Evolutionary conservation across 1,139 yeast genomes (phyloP), one percentile per base, ranked within the genome.

Genomic region (Diutina pseudorugosa): DNA sequence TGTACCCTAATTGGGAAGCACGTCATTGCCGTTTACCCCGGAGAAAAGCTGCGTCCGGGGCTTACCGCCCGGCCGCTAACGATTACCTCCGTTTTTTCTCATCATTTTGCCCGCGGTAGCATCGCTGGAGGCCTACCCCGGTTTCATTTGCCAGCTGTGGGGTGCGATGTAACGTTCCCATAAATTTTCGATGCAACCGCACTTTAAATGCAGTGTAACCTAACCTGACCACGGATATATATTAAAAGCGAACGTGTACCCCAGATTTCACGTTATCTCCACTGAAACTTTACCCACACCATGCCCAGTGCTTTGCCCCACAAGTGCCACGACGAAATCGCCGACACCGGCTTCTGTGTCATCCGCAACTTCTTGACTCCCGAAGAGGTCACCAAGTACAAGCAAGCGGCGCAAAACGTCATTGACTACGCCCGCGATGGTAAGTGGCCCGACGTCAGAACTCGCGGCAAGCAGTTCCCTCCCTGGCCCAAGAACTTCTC

Each of bases 401-500:
- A 62, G 51, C 55, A 57, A 6, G 76, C 78, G 0, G 67, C 81
- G 1, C 68, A 73, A 52, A 58, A 60, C n/a, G 66, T 76, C n/a
- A 72, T 77, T 23, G 65, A 71, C 42, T 59, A 67, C 43, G 80
- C 81, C 19, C 66, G 83, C 50, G 70, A 65, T 6, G 83, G 82
- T 2, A 65, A 74, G 11, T 78, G 82, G 82, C 68, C 75, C 16
- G 68, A 72, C 50, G 80, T 77, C 14, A 68, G 83, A 59, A 76
- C 81, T 4, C 63, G 76, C 52, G 81, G 81, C 5, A 78, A 78
- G 57, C 82, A 77, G 60, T 78, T 78, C 59, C 82, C 83, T 4
- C 82, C 83, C 21, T 78, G 83, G 82, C 82, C 82, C 14, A 66
- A 68, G 57, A 75, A 76, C 57, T 76, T 73, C 58, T 71, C 73